Evolutionary conservation across 306 rosid species (phyloP), one percentile per base, ranked within the genome.

Genomic region (Vachellia pachyceras): DNA sequence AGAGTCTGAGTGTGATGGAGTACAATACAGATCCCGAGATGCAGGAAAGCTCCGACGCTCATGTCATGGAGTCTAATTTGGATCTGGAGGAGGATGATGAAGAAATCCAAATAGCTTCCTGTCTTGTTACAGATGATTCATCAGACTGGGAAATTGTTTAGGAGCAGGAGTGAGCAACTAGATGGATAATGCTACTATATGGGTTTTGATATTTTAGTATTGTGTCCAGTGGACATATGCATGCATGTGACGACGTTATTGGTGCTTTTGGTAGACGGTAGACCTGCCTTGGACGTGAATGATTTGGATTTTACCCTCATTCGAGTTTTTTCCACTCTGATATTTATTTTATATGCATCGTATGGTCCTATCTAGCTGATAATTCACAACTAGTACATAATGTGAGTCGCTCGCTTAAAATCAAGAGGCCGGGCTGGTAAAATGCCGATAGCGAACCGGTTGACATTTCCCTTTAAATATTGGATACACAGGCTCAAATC

Each of bases 141-240:
- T 89, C 90, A 18, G 98, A 95, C 18, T 90, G 99, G 97, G 99
- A 91, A 75, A 93, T 90, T 69, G 90, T 93, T 17, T 69, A 81
- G 88, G 77, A 83, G n/a, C 88, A 91, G 77, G 90, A 50, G n/a
- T 72, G 46, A 72, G 35, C 55, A 75, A 84, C 72, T 41, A 14
- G 54, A 71, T 84, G 7, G 69, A 39, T 63, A 73, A 29, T 69
- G 41, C 41, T 61, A 42, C 36, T 77, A 29, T 29, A 29, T 29
- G 33, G 79, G 69, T 1, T 60, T 41, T 35, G 46, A 73, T 7
- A 29, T 29, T 58, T 64, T 5, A 15, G 12, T 72, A 36, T 49
- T 54, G 50, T 37, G 47, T 29, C 39, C 55, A 12, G 25, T 37
- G 72, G 80, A 72, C 80, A 8, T 67, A 4, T 4, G 52, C 15